Evolutionary conservation across 371 early-diverging fungal species (phyloP).

Genomic region (Neoconidiobolus thromboides): DNA sequence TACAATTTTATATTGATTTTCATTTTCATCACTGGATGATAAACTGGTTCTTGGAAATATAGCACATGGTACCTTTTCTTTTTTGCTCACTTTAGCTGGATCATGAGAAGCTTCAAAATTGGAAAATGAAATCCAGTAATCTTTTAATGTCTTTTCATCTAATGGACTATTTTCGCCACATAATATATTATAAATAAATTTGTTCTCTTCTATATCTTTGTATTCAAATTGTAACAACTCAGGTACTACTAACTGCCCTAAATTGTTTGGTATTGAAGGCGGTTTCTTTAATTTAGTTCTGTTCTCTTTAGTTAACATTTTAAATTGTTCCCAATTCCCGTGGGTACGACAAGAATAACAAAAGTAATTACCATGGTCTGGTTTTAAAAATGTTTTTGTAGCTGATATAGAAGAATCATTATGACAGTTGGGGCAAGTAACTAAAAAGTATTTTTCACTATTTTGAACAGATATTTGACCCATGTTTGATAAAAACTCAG

Average conservation of each 20-base stretch:
- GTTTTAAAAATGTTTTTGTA: conserved; percentile 3
- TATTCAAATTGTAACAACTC: neutral
- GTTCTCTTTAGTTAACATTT: neutral
- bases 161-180: neutral
- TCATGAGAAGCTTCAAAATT: neutral
- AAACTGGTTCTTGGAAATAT: neutral
- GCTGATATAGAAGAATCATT: neutral
- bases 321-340: neutral
- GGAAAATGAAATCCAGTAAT: neutral
- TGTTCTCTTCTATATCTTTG: neutral
- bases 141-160: neutral
- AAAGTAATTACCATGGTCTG: neutral
- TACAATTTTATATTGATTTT: neutral
- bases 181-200: neutral
- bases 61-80: neutral
- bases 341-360: neutral
- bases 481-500: neutral
- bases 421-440: conserved; percentile 4
- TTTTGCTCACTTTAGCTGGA: neutral
- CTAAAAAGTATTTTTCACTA: conserved; percentile 1
- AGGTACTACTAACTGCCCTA: neutral
- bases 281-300: neutral
- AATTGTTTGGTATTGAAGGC: neutral
- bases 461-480: conserved; percentile 1
- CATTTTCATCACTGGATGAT: neutral